Conservation (phyloP, 2,329 filamentous ascomycete genomes). For the Penicillium sclerotigenum region DNA sequence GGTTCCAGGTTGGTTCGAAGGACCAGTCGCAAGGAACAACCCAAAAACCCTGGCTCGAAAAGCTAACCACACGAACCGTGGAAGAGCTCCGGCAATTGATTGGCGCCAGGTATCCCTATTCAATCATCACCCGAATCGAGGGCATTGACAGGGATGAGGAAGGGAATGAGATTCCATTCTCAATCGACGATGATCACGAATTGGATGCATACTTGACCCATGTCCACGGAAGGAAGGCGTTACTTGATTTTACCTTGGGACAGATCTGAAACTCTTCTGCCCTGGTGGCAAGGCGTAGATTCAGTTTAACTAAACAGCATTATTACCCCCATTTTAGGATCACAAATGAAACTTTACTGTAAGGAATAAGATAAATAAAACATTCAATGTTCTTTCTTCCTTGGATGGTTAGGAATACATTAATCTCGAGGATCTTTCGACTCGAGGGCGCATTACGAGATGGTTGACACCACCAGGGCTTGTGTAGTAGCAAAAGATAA, state of each 20-base stretch:
- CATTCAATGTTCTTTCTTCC: neutral
- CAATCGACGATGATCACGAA: constrained; percentile 69
- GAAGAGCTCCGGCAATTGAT: constrained; percentile 63
- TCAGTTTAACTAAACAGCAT: neutral
- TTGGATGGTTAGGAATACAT: neutral
- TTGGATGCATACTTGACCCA: constrained; percentile 69
- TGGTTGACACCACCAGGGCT: neutral
- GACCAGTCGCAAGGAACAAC: constrained; percentile 51
- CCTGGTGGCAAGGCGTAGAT: neutral
- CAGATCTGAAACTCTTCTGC: constrained; percentile 17
- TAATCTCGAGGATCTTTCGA: neutral
- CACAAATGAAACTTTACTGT: neutral
- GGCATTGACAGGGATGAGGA: constrained; percentile 61
- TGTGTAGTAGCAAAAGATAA: neutral
- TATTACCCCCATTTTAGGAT: neutral
- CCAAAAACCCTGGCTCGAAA: constrained; percentile 61
- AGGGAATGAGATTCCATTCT: constrained; percentile 60
- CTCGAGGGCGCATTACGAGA: neutral
- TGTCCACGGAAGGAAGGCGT: constrained; percentile 55
- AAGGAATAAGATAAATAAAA: neutral
- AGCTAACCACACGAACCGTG: constrained; percentile 57
- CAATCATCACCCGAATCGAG: constrained; percentile 59
- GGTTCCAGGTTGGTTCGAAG: constrained; percentile 66
- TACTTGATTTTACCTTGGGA: constrained; percentile 48
- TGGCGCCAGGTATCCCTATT: constrained; percentile 58